Evolutionary conservation across 164 flowering plant genomes (phyloP), one percentile per base, ranked within the genome.

Genomic region (Sedum album): DNA sequence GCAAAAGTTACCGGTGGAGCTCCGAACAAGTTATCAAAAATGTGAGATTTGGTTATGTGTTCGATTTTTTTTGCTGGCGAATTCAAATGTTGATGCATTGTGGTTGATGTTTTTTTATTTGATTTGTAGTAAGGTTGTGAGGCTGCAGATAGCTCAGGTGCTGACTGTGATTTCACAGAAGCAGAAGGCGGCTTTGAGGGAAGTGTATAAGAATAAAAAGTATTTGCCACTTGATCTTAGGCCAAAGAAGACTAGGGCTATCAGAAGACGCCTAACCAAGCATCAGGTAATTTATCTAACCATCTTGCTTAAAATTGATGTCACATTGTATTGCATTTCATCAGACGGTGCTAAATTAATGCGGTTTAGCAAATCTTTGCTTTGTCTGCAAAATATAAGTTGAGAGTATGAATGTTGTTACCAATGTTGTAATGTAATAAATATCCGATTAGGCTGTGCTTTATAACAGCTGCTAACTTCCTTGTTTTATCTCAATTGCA

Each of bases 1-100:
- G 83, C 90, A 31, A 86, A 86, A 78, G 90, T 86, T 77, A 86
- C 88, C 10, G 90, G 86, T 25, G 88, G 90, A 15, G 88, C 86
- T 2, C 84, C 90, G 20, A 85, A 85, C 81, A 85, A 87, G 85
- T 86, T 87, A 66, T 87, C 92, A 66, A 87, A 87, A 73, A 87
- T 87, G 91, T 86, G 78, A 23, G 28, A 39, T 39, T 1, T 39
- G 17, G 31, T 39, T 65, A 21, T 36, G 10, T 41, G 35, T 26
- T 65, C n/a, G 1, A 0, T 23, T 41, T 0, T 21, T 66, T 41
- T 38, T 23, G 21, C 17, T 21, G 26, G 15, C 25, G 17, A 31
- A 25, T 55, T 55, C 26, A 0, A 26, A 55, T 25, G 3, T n/a
- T 25, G n/a, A n/a, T n/a, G n/a, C n/a, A 13, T 23, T 23, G 68